A percentile compares a stretch with the other conserved stretches of the same genome.
Evolutionary conservation across 805 yeast species (phyloP).

Genomic region (Candida vaughaniae): DNA sequence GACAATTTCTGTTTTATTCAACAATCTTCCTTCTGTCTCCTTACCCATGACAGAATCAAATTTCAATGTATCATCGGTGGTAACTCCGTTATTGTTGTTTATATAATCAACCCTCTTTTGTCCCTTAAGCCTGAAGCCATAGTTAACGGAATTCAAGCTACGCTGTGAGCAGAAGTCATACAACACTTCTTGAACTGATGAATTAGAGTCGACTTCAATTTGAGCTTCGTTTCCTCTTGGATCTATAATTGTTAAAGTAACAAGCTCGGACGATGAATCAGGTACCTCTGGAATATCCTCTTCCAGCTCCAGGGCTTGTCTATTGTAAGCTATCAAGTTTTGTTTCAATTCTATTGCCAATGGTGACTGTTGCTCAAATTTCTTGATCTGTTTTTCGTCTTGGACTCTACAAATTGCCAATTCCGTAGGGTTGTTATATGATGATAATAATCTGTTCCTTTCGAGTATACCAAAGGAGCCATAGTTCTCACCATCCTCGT

Average conservation of each 20-base stretch:
- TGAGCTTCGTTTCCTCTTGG: constrained; percentile 5
- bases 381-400: constrained; percentile 40
- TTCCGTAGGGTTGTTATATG: constrained; percentile 76
- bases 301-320: neutral
- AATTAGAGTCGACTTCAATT: constrained; percentile 7
- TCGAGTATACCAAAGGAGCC: constrained; percentile 91
- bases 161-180: constrained; percentile 27
- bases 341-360: constrained; percentile 44
- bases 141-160: constrained; percentile 26
- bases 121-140: constrained; percentile 21
- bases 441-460: constrained; percentile 59
- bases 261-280: constrained; percentile 12
- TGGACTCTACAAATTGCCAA: constrained; percentile 69
- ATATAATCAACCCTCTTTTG: constrained; percentile 2
- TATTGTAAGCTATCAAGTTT: constrained; percentile 16
- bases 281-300: constrained; percentile 10
- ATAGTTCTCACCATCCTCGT: constrained; percentile 90
- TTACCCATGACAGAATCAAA: constrained; percentile 1
- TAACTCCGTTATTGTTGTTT: neutral
- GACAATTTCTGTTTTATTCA: constrained; percentile 9
- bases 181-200: constrained; percentile 24
- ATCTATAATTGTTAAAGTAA: constrained; percentile 10
- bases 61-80: constrained; percentile 2
- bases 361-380: constrained; percentile 56
- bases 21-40: neutral